Evolutionary conservation across 768 basidiomycete species (phyloP).

Genomic region (Mycena venus): DNA sequence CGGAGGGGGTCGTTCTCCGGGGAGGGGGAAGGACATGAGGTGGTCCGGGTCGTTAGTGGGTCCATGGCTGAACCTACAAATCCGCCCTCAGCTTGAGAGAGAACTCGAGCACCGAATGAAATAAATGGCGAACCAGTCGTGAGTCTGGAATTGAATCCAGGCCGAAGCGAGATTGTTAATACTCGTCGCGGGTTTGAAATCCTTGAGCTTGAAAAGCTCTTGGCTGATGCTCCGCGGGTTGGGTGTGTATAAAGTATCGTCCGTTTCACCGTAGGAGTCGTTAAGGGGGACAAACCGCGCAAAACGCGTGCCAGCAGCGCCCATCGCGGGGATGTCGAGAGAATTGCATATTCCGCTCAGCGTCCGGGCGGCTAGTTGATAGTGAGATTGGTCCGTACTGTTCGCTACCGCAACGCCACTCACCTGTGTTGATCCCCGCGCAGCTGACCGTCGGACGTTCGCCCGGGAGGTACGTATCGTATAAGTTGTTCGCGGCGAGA

Average conservation of each 20-base stretch:
- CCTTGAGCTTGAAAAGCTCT: slow-evolving; percentile 20
- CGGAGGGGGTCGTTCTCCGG: slow-evolving; percentile 17
- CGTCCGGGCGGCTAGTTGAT: slow-evolving; percentile 12
- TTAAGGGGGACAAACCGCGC: slow-evolving; percentile 26
- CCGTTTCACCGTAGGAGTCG: slow-evolving; percentile 15
- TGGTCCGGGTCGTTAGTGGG: slow-evolving; percentile 16
- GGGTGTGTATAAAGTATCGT: slow-evolving; percentile 14
- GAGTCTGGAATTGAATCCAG: slow-evolving; percentile 24
- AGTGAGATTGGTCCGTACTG: neutral
- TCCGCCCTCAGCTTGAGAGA: neutral
- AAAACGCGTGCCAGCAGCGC: slow-evolving; percentile 16
- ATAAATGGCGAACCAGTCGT: too few species aligned
- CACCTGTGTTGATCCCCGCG: slow-evolving; percentile 21
- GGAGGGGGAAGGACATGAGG: slow-evolving; percentile 15
- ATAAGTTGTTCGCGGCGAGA: slow-evolving; percentile 14
- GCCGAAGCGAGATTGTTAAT: slow-evolving; percentile 24
- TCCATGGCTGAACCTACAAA: slow-evolving; percentile 23
- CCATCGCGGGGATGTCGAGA: slow-evolving; percentile 26
- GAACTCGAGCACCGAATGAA: too few species aligned
- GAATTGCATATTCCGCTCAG: slow-evolving; percentile 26
- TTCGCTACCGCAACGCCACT: neutral
- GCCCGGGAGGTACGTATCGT: slow-evolving; percentile 26
- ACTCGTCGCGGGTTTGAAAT: slow-evolving; percentile 17
- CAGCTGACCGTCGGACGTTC: slow-evolving; percentile 15
- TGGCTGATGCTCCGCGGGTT: slow-evolving; percentile 30